Percentiles rank a stretch among this genome's conserved stretches.
These are phyloP conservation scores for Diaporthe eres DNA, from an alignment of 2,329 filamentous ascomycete species.

Conservation along the genomic window DNA sequence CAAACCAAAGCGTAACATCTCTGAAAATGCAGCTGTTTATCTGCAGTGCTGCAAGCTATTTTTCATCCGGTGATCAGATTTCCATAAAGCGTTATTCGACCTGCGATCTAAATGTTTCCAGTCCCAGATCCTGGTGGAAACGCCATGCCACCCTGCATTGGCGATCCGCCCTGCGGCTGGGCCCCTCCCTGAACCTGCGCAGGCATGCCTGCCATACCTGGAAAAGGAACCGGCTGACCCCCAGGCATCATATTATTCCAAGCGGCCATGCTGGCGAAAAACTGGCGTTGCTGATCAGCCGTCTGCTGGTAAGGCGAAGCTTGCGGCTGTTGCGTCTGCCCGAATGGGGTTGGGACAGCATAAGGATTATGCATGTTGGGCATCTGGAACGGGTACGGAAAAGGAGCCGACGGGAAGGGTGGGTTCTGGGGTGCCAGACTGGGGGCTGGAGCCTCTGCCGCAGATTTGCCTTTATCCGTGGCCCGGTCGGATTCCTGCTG, in stretches of 20 bases:
- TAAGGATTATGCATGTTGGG: background rate
- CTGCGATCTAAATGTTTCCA: too few relatives aligned
- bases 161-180: background rate
- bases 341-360: background rate
- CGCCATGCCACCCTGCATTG: background rate
- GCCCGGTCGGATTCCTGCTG: background rate
- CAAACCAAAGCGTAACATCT: too few relatives aligned
- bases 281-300: slow-evolving; percentile 9
- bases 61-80: too few relatives aligned
- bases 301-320: background rate
- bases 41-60: too few relatives aligned
- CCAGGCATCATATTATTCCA: background rate
- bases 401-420: background rate
- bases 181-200: background rate
- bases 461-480: background rate
- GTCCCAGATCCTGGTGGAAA: background rate
- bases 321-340: background rate
- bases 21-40: too few relatives aligned
- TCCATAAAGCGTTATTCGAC: too few relatives aligned
- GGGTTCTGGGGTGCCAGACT: background rate
- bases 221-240: background rate
- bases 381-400: background rate
- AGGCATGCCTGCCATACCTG: background rate
- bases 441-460: background rate
- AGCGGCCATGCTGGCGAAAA: background rate